These are phyloP conservation scores for Neopestalotiopsis sp. DNA, from an alignment of 2,329 filamentous ascomycete species.

Conservation along the genomic window DNA sequence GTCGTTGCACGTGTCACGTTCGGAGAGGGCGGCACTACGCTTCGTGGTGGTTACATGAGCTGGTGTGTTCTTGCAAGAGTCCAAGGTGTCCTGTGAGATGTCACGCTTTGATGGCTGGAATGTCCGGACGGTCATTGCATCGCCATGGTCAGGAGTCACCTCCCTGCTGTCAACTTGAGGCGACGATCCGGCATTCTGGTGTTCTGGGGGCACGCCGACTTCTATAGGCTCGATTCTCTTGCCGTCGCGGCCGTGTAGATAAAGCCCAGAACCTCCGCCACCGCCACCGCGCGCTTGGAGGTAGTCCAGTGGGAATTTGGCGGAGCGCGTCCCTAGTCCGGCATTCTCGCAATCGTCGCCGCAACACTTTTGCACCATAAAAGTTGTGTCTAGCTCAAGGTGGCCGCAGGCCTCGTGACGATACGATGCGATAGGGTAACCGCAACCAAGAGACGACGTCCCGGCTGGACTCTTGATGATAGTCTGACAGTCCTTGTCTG, in stretches of 20 bases:
- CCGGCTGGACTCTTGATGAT: background rate
- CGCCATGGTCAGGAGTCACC: too few relatives aligned
- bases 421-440: background rate
- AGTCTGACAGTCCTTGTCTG: background rate
- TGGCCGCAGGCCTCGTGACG: slow-evolving; percentile 7
- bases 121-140: background rate
- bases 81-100: background rate
- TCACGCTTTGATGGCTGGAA: background rate
- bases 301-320: background rate
- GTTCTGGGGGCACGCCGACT: background rate
- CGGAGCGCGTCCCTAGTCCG: background rate
- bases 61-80: background rate
- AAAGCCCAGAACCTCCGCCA: background rate
- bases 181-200: background rate
- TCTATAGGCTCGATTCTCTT: slow-evolving; percentile 12
- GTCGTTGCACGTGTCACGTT: background rate
- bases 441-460: background rate
- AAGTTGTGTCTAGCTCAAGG: slow-evolving; percentile 10
- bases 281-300: background rate
- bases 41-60: background rate
- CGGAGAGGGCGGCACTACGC: background rate
- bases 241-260: slow-evolving; percentile 3
- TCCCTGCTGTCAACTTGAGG: too few relatives aligned
- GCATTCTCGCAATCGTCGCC: slow-evolving; percentile 12
- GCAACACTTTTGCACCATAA: slow-evolving; percentile 18